phyloP scores from a whole-genome alignment of 1,139 yeast species.

The Suzukiozyma palmioleophila region DNA sequence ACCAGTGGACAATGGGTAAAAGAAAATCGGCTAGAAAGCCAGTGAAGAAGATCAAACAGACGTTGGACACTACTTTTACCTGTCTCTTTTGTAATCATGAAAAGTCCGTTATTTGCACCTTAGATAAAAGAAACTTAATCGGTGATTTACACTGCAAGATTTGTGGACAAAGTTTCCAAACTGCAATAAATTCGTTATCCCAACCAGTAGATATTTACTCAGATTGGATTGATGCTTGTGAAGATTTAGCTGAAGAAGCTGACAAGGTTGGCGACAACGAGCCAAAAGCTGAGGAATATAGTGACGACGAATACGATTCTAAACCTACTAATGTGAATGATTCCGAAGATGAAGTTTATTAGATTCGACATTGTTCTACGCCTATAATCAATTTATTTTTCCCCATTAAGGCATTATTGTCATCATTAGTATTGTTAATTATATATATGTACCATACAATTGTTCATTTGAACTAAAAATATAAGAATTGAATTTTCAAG shows the following conservation, averaged over 20 bases:
- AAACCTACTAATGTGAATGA: slow-evolving; percentile 24
- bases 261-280: slow-evolving; percentile 26
- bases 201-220: slow-evolving; percentile 94
- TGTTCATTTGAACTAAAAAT: background rate
- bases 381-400: too few relatives aligned
- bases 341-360: slow-evolving; percentile 25
- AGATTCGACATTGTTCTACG: background rate
- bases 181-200: slow-evolving; percentile 75
- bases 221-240: slow-evolving; percentile 99
- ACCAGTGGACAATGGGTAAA: slow-evolving; percentile 60
- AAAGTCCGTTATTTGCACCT: slow-evolving; percentile 78
- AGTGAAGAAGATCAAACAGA: slow-evolving; percentile 70
- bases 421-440: background rate
- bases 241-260: slow-evolving; percentile 79
- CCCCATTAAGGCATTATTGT: too few relatives aligned
- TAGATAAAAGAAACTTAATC: slow-evolving; percentile 82
- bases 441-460: background rate
- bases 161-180: slow-evolving; percentile 92
- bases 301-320: slow-evolving; percentile 33
- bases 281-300: slow-evolving; percentile 23
- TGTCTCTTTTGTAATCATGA: slow-evolving; percentile 97
- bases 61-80: slow-evolving; percentile 79
- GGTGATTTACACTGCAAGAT: slow-evolving; percentile 88
- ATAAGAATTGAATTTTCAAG: background rate
- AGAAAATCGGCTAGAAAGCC: slow-evolving; percentile 89